Conservation (phyloP, 2,329 filamentous ascomycete genomes). For the Fusarium concolor region DNA sequence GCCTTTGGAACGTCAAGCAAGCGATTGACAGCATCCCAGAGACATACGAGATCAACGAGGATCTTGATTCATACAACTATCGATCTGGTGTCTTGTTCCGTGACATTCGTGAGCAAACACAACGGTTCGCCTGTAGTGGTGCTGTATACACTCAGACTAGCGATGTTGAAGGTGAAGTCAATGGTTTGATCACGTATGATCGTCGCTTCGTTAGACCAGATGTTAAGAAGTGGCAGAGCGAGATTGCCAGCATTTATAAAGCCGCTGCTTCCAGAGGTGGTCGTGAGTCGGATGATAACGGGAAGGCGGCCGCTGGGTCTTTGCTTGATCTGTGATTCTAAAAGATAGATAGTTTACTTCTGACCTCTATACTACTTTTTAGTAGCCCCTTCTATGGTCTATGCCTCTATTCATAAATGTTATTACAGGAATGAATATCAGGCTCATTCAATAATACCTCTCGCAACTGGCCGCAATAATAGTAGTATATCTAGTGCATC, state of each 20-base stretch:
- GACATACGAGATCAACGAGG: conserved; percentile 74
- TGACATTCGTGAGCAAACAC: conserved; percentile 71
- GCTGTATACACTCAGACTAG: conserved; percentile 80
- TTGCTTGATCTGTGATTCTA: conserved; percentile 15
- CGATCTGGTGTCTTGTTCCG: conserved; percentile 69
- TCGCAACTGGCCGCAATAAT: too few relatives aligned
- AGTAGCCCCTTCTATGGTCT: too few relatives aligned
- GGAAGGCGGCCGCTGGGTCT: neutral
- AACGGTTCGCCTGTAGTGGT: conserved; percentile 71
- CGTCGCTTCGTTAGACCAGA: conserved; percentile 69
- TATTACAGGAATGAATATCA: too few relatives aligned
- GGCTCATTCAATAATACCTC: too few relatives aligned
- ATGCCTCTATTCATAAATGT: too few relatives aligned
- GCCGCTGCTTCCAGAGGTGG: conserved; percentile 57
- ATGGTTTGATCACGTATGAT: conserved; percentile 77
- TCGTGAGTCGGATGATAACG: neutral
- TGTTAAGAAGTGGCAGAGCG: conserved; percentile 66
- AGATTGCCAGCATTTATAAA: conserved; percentile 70
- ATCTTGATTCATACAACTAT: conserved; percentile 73
- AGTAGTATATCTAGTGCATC: neutral
- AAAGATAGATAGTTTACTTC: too few relatives aligned
- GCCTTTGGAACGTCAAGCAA: conserved; percentile 71
- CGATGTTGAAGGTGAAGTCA: conserved; percentile 80
- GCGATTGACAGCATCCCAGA: conserved; percentile 71
- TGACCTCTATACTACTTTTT: fast-evolving